Evolutionary conservation across 192 early-diverging fungal species (phyloP), one percentile per base, ranked within the genome.

Genomic region (Linderina pennispora): DNA sequence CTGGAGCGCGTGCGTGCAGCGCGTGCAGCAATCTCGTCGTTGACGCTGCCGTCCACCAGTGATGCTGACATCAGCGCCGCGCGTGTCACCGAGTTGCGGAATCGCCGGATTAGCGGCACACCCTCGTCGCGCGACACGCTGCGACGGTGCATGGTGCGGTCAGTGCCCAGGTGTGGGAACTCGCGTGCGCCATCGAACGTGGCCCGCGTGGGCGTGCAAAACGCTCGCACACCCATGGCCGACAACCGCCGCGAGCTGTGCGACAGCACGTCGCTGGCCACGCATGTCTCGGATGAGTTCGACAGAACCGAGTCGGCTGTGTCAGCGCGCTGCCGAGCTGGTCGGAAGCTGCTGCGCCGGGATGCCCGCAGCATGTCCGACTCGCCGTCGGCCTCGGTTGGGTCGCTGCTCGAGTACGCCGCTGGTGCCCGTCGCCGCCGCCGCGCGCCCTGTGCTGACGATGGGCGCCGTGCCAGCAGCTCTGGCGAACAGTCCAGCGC

Each of bases 211-310:
- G 43, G 53, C 28, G 53, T 46, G 11, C 38, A 46, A 36, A 55
- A 13, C 8, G 23, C 43, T 16, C 46, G 43, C 8, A 24, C 26
- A 25, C 40, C 7, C 0, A 5, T 14, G 13, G 16, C 8, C 20
- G 57, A 44, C 15, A 34, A 34, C 34, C 23, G 51, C 7, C 44
- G 25, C 7, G 45, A 48, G 8, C 58, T 59, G 9, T 46, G 25
- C 8, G 58, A 54, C 17, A 46, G n/a, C 16, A 45, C 45, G 22
- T 40, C 51, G 4, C 49, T 45, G 23, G 66, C 61, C 18, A 58
- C 66, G 25, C 66, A 70, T 9, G 66, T 70, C 31, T 70, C 66
- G 0, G 65, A 68, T 13, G 66, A 70, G 51, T 70, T 70, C 3
- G 59, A 62, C 19, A 50, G 8, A 13, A 48, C 16, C 3, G 66